Base-by-base conservation (phyloP, 441 rosid species). In the Syzygium syzygioides region DNA sequence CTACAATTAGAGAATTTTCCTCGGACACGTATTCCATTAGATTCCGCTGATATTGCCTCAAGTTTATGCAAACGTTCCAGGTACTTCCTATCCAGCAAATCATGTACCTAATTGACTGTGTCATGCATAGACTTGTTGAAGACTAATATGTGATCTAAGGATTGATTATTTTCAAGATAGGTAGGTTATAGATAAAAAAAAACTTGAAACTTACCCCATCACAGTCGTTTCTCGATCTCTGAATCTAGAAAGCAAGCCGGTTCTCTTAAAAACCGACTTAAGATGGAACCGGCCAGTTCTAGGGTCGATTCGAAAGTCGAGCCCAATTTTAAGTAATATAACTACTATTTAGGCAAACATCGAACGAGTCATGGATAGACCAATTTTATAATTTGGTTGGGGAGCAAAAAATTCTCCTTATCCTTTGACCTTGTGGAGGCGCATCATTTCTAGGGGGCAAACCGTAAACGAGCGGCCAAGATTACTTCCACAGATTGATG, bases 211-310 rank as follows among this genome's bases (percentile, higher is more conserved):
- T 37, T 17, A 66, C 2, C 23, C 1, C 1, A 0, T 71, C 0
- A 71, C 37, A 71, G 25, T 71, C 0, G 6, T 0, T 37, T 1
- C 1, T 19, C 9, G 8, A 34, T 19, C 6, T 59, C 6, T 30
- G 76, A 32, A 17, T 17, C 6, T 6, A 18, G 7, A 14, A 60
- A 60, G 1, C 1, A 0, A 2, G 14, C 3, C 0, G 3, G 3
- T 30, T 64, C 37, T 64, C 37, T 64, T 64, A 64, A 64, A 30
- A 7, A n/a, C 3, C 37, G 2, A 30, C 12, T 4, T 14, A 0
- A 1, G 30, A 13, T n/a, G 9, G 14, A 1, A 20, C 1, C 14
- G 0, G 1, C 80, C 2, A 20, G 0, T 68, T 34, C 14, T 2
- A 1, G 13, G 6, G 48, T 68, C 2, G 3, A 68, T 37, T 2